These are phyloP conservation scores for Amphirosellinia nigrospora DNA, from an alignment of 495 filamentous ascomycete genomes.

Conservation along the genomic window DNA sequence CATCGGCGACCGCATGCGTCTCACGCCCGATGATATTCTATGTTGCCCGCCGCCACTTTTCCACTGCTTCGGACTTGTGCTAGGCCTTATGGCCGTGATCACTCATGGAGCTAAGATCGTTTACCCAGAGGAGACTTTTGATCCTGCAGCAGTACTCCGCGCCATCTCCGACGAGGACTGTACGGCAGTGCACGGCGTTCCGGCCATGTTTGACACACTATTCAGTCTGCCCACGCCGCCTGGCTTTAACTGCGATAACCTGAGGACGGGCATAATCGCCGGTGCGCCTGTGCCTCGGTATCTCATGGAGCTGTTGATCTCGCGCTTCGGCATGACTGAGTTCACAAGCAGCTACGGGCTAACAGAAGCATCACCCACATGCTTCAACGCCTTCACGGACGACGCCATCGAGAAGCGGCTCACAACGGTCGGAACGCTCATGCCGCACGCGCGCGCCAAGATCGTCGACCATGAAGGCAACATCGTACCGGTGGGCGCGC, in stretches of 20 bases:
- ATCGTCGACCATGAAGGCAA: slow-evolving; percentile 66
- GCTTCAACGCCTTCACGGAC: slow-evolving; percentile 72
- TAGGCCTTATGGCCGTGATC: slow-evolving; percentile 69
- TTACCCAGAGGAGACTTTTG: slow-evolving; percentile 69
- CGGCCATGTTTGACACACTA: slow-evolving; percentile 74
- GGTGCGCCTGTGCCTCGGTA: slow-evolving; percentile 69
- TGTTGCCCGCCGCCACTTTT: slow-evolving; percentile 76
- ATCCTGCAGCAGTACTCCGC: slow-evolving; percentile 61
- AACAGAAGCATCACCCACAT: slow-evolving; percentile 74
- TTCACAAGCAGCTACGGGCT: slow-evolving; percentile 74
- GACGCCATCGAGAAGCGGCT: slow-evolving; percentile 65
- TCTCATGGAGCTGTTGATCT: slow-evolving; percentile 67
- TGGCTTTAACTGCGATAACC: slow-evolving; percentile 52
- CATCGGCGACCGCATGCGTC: slow-evolving; percentile 71
- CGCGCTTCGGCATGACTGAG: slow-evolving; percentile 68
- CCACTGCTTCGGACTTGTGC: slow-evolving; percentile 76
- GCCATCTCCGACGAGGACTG: slow-evolving; percentile 68
- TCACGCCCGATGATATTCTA: slow-evolving; percentile 66
- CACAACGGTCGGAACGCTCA: slow-evolving; percentile 68
- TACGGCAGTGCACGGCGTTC: slow-evolving; percentile 74
- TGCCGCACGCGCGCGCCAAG: slow-evolving; percentile 72
- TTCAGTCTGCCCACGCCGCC: slow-evolving; percentile 58
- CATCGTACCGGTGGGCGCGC: slow-evolving; percentile 62
- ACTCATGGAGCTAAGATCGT: slow-evolving; percentile 72
- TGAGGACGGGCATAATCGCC: slow-evolving; percentile 75